Conservation (phyloP, 2,329 filamentous ascomycete species). For the Aspergillus sp. region DNA sequence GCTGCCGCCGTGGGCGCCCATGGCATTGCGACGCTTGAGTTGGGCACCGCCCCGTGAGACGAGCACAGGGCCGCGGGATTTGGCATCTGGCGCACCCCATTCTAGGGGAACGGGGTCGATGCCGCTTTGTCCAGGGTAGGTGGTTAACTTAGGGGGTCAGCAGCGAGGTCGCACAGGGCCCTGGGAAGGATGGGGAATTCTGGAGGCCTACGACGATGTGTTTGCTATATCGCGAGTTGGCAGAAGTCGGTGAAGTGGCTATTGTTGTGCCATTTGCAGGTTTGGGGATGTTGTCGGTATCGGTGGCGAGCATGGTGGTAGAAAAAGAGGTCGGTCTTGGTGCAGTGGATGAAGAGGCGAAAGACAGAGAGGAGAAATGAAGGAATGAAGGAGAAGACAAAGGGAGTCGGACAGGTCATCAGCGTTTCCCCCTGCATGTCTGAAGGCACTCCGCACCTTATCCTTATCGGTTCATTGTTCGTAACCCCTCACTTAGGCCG, state of each 20-base stretch:
- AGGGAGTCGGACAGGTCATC: not conserved
- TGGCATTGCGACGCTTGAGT: slow-evolving; percentile 47
- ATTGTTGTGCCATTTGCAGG: slow-evolving; percentile 19
- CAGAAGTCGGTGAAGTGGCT: slow-evolving; percentile 18
- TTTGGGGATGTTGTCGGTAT: slow-evolving; percentile 13
- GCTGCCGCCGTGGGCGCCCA: slow-evolving; percentile 77
- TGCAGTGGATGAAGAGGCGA: not conserved
- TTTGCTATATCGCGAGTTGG: slow-evolving; percentile 28
- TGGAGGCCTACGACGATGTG: slow-evolving; percentile 32
- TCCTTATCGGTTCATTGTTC: slow-evolving; percentile 9
- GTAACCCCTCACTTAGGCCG: not conserved
- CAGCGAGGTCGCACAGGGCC: not conserved
- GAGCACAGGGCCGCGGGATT: slow-evolving; percentile 78
- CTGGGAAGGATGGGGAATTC: not conserved
- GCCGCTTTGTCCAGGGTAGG: slow-evolving; percentile 90
- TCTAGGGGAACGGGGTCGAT: slow-evolving; percentile 86
- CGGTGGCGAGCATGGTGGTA: not conserved
- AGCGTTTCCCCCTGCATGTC: not conserved
- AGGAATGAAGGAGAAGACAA: not conserved
- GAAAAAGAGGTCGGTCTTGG: not conserved
- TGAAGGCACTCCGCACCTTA: slow-evolving; percentile 27
- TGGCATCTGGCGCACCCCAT: slow-evolving; percentile 78
- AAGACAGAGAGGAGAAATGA: not conserved
- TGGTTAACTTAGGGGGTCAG: slow-evolving; percentile 54
- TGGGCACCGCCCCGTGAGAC: slow-evolving; percentile 53